Conservation (phyloP, 2,329 filamentous ascomycete species). For the Trichocomaceae sp. region DNA sequence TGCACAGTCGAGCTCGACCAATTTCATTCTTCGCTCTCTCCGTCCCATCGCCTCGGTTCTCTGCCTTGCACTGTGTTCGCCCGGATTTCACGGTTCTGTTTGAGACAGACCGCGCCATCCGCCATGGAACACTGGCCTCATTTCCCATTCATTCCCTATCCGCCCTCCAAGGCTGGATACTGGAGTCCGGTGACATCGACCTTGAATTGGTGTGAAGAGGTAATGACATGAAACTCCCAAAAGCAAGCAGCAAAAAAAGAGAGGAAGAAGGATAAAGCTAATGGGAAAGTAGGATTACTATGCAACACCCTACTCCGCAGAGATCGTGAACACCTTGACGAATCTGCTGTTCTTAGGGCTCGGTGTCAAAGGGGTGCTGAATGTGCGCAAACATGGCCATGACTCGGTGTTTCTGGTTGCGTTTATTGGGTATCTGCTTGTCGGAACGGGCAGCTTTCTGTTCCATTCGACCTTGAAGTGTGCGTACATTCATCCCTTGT, state of each 20-base stretch:
- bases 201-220: conserved; percentile 76
- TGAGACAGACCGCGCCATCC: neutral
- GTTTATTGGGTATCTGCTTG: conserved; percentile 56
- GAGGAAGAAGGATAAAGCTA: neutral
- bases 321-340: conserved; percentile 73
- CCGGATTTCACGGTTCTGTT: conserved; percentile 1
- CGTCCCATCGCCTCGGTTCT: too few species aligned
- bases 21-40: too few species aligned
- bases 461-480: conserved; percentile 61
- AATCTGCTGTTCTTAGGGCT: conserved; percentile 77
- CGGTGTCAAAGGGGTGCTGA: conserved; percentile 66
- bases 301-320: conserved; percentile 66
- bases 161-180: conserved; percentile 49
- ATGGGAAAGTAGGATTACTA: conserved; percentile 58
- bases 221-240: conserved; percentile 24
- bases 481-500: conserved; percentile 25
- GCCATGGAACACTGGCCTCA: conserved; percentile 15
- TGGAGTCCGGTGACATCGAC: conserved; percentile 68
- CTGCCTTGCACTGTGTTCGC: neutral
- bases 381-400: conserved; percentile 66
- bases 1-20: too few species aligned
- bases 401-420: conserved; percentile 67
- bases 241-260: neutral
- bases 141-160: conserved; percentile 35
- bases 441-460: conserved; percentile 56